Evolutionary conservation across 192 early-diverging fungal genomes (phyloP).

Genomic region (Coemansia sp.): DNA sequence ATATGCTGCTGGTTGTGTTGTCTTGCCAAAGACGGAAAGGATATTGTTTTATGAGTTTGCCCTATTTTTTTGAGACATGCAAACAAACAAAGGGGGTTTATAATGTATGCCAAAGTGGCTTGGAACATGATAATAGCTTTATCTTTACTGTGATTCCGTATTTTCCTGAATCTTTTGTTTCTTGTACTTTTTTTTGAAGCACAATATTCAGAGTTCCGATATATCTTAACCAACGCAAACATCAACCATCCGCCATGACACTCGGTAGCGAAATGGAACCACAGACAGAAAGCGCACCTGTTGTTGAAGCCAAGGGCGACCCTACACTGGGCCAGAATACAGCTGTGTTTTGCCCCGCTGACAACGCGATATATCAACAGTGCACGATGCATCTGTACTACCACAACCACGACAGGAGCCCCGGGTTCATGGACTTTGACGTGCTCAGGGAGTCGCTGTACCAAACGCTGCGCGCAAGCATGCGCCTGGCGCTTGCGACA

Average conservation of each 20-base stretch:
- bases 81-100: too few relatives aligned
- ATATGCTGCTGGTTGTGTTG: too few relatives aligned
- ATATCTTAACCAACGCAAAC: background rate
- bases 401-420: background rate
- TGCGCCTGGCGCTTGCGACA: slow-evolving; percentile 19
- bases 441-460: slow-evolving; percentile 16
- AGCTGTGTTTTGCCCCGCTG: slow-evolving; percentile 9
- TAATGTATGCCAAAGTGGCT: too few relatives aligned
- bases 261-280: background rate
- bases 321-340: background rate
- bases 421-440: slow-evolving; percentile 27
- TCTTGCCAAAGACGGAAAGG: too few relatives aligned
- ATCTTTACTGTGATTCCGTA: too few relatives aligned
- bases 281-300: background rate
- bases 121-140: too few relatives aligned
- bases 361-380: slow-evolving; percentile 1
- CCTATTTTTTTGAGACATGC: too few relatives aligned
- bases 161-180: too few relatives aligned
- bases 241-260: background rate
- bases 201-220: too few relatives aligned
- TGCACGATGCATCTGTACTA: slow-evolving; percentile 13
- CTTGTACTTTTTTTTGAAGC: too few relatives aligned
- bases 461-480: slow-evolving; percentile 11
- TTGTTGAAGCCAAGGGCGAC: background rate
- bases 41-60: too few relatives aligned